Evolutionary conservation across 208 protist genomes (phyloP), one percentile per base, ranked within the genome.

Genomic region (Trypanosoma congolense): DNA sequence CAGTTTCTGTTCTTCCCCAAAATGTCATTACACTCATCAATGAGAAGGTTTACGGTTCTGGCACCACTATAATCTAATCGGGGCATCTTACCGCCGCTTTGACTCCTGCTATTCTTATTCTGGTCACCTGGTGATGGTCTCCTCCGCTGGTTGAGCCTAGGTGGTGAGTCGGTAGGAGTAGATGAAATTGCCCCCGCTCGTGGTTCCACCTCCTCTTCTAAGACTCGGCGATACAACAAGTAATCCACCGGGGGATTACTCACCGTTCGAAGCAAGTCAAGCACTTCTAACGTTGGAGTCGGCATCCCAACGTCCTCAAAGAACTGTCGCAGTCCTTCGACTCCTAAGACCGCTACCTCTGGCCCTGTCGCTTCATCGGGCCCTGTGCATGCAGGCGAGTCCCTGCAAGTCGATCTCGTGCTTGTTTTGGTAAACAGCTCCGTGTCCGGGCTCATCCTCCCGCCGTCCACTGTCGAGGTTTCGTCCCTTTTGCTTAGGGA

Each of bases 261-360:
- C 6, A 80, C 31, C n/a, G n/a, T 25, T 36, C 68, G 63, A 12
- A 90, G 59, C 26, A 85, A 19, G 12, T 84, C 78, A 9, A 56
- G 48, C 24, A 90, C 72, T 40, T 85, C 83, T 5, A 83, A 65
- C 18, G 65, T 44, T 0, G 83, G 76, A 8, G 77, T 63, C 0
- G 61, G 51, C 0, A 70, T 55, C 9, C 70, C 77, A 19, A 85
- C 29, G 28, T 73, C 72, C 6, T 70, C 29, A 43, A 83, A 70
- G 19, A 84, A 70, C 49, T 60, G 56, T 51, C 81, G 76, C 18
- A 90, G 51, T 1, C 68, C 76, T 21, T 55, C 25, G 16, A 80
- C 65, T 3, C 65, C 68, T 2, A 69, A 18, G n/a, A 76, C 65
- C 26, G 25, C 28, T n/a, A 71, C 44, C 18, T 73, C 56, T n/a